A percentile compares a stretch with the other conserved stretches of the same genome.
Evolutionary conservation across 2,329 filamentous ascomycete species (phyloP).

Genomic region (Fusarium praegraminearum): DNA sequence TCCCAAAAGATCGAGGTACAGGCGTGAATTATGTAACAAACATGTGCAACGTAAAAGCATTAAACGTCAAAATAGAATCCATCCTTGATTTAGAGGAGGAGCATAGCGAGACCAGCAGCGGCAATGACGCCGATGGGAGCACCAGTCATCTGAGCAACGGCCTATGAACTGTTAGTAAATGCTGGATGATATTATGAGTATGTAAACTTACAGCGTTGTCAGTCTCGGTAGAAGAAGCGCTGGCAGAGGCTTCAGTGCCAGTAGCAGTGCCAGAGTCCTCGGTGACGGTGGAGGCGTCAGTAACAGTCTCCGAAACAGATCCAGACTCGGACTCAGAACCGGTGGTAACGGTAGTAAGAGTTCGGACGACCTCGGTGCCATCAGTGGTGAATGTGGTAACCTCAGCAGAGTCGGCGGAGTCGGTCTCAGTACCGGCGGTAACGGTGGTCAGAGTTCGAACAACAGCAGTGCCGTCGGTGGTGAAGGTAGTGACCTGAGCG

Average conservation of each 20-base stretch:
- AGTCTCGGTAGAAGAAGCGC: conserved; percentile 40
- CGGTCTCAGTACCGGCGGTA: conserved; percentile 31
- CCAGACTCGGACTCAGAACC: conserved; percentile 27
- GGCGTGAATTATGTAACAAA: conserved; percentile 59
- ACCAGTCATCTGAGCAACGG: conserved; percentile 56
- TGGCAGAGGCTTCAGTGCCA: conserved; percentile 17
- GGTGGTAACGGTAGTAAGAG: conserved; percentile 37
- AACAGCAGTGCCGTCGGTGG: conserved; percentile 34
- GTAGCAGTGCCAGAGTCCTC: conserved; percentile 23
- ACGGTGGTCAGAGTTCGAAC: conserved; percentile 30
- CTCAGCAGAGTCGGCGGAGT: conserved; percentile 21
- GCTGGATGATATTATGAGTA: neutral
- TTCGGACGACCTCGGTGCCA: conserved; percentile 36
- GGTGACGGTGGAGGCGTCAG: conserved; percentile 37
- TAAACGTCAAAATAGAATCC: conserved; percentile 37
- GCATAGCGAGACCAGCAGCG: conserved; percentile 62
- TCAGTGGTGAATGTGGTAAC: conserved; percentile 43
- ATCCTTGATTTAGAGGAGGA: conserved; percentile 59
- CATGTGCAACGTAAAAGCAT: conserved; percentile 54
- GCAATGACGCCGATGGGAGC: conserved; percentile 61
- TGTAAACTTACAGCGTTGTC: conserved; percentile 50
- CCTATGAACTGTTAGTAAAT: conserved; percentile 41
- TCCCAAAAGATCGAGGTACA: conserved; percentile 49
- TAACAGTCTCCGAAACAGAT: conserved; percentile 36
- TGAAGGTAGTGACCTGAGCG: conserved; percentile 37